Percentiles rank a stretch among this genome's conserved stretches.
Evolutionary conservation across 2,329 filamentous ascomycete genomes (phyloP).

Genomic region (Proliferodiscus dingleyae): DNA sequence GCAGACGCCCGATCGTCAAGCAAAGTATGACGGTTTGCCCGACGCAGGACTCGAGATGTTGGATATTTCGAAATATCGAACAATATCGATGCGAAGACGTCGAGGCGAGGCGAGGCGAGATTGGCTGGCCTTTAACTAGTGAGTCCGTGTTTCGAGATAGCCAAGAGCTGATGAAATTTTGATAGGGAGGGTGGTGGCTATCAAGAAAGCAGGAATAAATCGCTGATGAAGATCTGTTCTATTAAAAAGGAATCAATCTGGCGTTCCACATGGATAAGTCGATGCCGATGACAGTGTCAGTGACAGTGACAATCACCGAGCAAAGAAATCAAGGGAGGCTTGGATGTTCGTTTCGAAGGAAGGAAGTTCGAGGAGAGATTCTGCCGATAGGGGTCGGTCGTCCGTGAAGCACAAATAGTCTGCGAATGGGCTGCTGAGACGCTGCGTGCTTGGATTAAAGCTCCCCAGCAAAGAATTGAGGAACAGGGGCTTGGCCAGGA

Average conservation of each 20-base stretch:
- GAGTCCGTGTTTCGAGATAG: not conserved
- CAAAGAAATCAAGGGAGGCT: too few relatives aligned
- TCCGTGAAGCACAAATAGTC: slow-evolving; percentile 24
- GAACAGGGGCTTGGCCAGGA: slow-evolving; percentile 1
- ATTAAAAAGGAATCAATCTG: slow-evolving; percentile 19
- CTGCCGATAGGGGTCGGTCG: slow-evolving; percentile 27
- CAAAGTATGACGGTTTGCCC: slow-evolving; percentile 9
- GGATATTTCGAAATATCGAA: slow-evolving; percentile 3
- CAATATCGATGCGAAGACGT: not conserved
- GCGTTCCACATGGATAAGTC: slow-evolving; percentile 17
- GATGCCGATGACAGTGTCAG: slow-evolving; percentile 19
- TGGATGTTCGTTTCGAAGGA: slow-evolving; percentile 18
- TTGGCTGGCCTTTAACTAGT: not conserved
- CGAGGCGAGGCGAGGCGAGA: not conserved
- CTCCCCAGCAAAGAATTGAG: slow-evolving; percentile 6
- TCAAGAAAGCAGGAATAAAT: not conserved
- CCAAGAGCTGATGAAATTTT: not conserved
- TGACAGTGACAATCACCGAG: too few relatives aligned
- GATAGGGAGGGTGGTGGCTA: slow-evolving; percentile 2
- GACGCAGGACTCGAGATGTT: slow-evolving; percentile 4
- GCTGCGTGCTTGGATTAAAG: slow-evolving; percentile 23
- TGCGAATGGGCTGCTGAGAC: slow-evolving; percentile 10
- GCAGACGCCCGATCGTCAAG: slow-evolving; percentile 6
- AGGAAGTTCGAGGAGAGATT: slow-evolving; percentile 14
- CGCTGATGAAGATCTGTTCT: slow-evolving; percentile 17